Conservation (phyloP, 805 yeast genomes). For the Grigorovia yakushimaensis region DNA sequence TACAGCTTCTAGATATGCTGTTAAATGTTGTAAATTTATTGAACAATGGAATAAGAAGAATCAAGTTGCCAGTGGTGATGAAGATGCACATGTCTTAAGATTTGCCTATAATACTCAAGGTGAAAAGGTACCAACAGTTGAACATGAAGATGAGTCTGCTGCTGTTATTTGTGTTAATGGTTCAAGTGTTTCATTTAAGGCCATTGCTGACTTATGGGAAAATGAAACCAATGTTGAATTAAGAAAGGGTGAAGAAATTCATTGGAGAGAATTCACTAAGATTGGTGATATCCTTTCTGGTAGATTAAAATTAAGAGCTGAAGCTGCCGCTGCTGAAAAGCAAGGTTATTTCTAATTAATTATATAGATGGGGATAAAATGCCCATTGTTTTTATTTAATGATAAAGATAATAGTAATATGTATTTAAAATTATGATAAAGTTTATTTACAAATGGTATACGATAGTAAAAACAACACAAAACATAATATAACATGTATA, state of each 20-base stretch:
- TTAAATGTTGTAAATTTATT: constrained; percentile 79
- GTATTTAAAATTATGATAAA: neutral
- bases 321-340: constrained; percentile 18
- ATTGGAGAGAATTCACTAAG: constrained; percentile 54
- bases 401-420: constrained; percentile 1
- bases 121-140: constrained; percentile 36
- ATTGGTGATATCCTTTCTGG: constrained; percentile 69
- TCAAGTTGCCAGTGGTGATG: constrained; percentile 25
- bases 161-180: constrained; percentile 69
- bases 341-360: constrained; percentile 2
- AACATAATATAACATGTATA: too few species aligned
- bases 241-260: constrained; percentile 60
- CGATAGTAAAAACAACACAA: neutral
- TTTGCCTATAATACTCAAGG: constrained; percentile 41
- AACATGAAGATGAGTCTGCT: constrained; percentile 35
- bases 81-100: constrained; percentile 38
- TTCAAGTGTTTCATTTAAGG: constrained; percentile 47
- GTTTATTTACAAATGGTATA: neutral
- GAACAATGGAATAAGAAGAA: constrained; percentile 47
- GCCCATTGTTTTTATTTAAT: constrained; percentile 1
- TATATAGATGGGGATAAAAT: neutral
- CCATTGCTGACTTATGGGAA: constrained; percentile 46
- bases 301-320: constrained; percentile 42
- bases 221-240: constrained; percentile 48
- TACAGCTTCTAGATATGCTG: constrained; percentile 80